Conservation (phyloP, 371 early-diverging fungal genomes). For the Zychaea mexicana region DNA sequence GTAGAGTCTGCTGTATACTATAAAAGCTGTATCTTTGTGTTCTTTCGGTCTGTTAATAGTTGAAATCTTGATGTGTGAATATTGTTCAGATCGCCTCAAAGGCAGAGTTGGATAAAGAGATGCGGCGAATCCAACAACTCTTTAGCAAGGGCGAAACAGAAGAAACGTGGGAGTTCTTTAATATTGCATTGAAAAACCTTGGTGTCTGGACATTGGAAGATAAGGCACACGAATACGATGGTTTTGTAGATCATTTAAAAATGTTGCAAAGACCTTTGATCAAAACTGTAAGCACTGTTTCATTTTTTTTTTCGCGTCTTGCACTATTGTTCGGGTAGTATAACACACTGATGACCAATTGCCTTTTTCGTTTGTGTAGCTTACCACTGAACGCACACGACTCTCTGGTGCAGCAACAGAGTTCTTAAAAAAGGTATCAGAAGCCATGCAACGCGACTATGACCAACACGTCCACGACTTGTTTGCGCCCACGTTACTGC, state of each 20-base stretch:
- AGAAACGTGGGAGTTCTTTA: conserved; percentile 39
- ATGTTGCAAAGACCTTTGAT: conserved; percentile 31
- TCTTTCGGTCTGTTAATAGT: not conserved
- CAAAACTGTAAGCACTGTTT: conserved; percentile 22
- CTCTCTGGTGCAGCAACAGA: conserved; percentile 56
- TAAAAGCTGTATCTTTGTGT: too few species aligned
- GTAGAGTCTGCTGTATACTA: conserved; percentile 8
- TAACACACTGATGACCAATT: not conserved
- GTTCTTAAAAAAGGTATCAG: conserved; percentile 45
- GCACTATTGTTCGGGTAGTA: not conserved
- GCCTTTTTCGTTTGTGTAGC: conserved; percentile 27
- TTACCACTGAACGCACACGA: conserved; percentile 56
- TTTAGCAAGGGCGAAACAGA: conserved; percentile 39
- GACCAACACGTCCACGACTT: conserved; percentile 36
- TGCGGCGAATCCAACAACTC: conserved; percentile 26
- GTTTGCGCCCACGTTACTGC: conserved; percentile 45
- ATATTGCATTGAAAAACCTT: conserved; percentile 35
- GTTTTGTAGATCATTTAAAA: conserved; percentile 37
- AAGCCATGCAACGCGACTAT: conserved; percentile 49
- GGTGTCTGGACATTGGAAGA: conserved; percentile 23
- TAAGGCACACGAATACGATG: conserved; percentile 21
- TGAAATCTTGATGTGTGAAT: too few species aligned
- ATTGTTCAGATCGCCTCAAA: conserved; percentile 27
- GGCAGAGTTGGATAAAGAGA: conserved; percentile 37
- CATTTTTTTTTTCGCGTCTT: not conserved